Conservation (phyloP, 371 early-diverging fungal genomes). For the Ordospora pajunii region DNA sequence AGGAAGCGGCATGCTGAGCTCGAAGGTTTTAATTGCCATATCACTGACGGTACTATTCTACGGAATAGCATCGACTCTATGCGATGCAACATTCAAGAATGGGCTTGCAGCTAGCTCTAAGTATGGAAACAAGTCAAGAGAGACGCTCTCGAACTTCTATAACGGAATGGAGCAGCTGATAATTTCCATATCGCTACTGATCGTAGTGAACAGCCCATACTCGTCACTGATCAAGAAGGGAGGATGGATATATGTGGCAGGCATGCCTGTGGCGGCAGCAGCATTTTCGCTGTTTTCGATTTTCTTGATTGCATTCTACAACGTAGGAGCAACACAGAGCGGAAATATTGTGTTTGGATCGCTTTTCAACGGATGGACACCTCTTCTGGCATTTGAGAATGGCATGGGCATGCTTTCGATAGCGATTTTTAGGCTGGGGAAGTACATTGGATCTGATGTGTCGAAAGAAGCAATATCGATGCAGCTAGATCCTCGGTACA, state of each 20-base stretch:
- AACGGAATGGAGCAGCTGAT: constrained; percentile 38
- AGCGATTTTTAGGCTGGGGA: constrained; percentile 47
- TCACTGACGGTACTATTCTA: constrained; percentile 50
- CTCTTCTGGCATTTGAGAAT: constrained; percentile 5
- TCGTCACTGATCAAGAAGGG: constrained; percentile 44
- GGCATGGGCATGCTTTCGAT: neutral
- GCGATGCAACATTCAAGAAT: constrained; percentile 31
- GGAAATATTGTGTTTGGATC: neutral
- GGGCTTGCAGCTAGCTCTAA: neutral
- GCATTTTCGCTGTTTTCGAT: neutral
- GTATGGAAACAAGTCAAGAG: constrained; percentile 3
- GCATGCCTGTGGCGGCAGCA: neutral
- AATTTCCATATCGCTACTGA: constrained; percentile 33
- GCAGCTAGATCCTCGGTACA: constrained; percentile 51
- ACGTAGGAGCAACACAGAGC: neutral
- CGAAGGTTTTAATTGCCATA: constrained; percentile 45
- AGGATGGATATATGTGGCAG: constrained; percentile 48
- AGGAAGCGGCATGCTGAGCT: constrained; percentile 31
- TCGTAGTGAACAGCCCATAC: constrained; percentile 44
- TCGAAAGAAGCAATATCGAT: constrained; percentile 59
- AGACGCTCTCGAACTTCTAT: constrained; percentile 13
- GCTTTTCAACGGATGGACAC: neutral
- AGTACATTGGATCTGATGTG: constrained; percentile 60
- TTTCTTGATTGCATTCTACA: constrained; percentile 13
- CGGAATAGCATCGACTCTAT: constrained; percentile 41